Conservation (phyloP, 257 asterid species). For the Cruciata laevipes region DNA sequence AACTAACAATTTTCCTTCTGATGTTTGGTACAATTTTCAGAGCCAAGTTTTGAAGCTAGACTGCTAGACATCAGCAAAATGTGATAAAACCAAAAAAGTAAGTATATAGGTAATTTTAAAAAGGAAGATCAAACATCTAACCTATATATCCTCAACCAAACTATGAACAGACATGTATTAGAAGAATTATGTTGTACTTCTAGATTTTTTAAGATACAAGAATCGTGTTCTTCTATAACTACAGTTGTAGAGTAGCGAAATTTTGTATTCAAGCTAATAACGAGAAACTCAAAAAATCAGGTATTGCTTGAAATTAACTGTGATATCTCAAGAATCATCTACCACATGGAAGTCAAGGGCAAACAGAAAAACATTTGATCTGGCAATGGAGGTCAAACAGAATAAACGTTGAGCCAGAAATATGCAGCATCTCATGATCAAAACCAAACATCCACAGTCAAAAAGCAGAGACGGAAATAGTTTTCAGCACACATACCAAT, state of each 20-base stretch:
- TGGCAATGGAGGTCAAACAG: background rate
- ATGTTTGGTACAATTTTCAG: background rate
- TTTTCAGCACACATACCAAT: slow-evolving; percentile 46
- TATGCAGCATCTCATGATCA: background rate
- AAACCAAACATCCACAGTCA: too few species aligned
- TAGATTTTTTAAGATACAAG: too few species aligned
- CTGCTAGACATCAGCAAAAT: background rate
- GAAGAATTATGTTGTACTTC: background rate
- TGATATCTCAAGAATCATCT: background rate
- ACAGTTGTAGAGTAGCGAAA: background rate
- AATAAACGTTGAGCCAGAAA: background rate
- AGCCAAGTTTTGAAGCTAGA: background rate
- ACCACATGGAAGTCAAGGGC: background rate
- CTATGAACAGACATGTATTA: background rate
- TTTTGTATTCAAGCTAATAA: background rate
- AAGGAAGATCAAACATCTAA: background rate
- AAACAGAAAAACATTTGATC: background rate
- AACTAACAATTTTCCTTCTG: background rate
- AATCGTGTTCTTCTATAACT: background rate
- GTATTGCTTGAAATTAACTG: background rate
- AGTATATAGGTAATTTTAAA: background rate
- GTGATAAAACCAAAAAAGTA: background rate
- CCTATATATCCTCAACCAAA: background rate
- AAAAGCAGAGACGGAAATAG: too few species aligned
- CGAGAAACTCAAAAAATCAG: background rate